Evolutionary conservation across 108 stramenopile genomes (phyloP), one percentile per base, ranked within the genome.

Genomic region (Fragilariopsis cylindrus): DNA sequence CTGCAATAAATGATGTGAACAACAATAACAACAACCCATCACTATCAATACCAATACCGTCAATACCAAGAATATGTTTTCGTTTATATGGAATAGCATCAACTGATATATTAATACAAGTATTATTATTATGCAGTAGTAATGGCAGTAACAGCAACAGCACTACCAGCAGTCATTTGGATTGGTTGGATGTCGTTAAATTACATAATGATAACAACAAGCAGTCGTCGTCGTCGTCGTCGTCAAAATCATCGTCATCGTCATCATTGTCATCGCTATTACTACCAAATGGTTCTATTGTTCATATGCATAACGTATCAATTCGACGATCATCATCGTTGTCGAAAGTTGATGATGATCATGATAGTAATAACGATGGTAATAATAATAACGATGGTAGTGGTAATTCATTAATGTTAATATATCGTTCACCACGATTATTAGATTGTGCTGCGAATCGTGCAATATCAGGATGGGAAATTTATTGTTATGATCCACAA

Each of bases 391-490:
- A 30, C 30, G 30, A 30, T 30, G 2, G 21, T 2, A 69, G 3
- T 19, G 1, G 49, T 21, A 9, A 69, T n/a, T 15, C 19, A 46
- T 69, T 50, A 16, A 52, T 19, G 1, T 41, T 82, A 12, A 67
- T 77, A 7, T 72, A 57, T 2, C 73, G 69, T 30, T 57, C 69
- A 54, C 76, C 74, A 9, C 62, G 75, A 41, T 39, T 56, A 42
- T 42, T 79, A 45, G 66, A 76, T 72, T 82, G 82, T 69, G 54
- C 77, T 40, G 73, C 82, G 52, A 92, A 92, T 66, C 44, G 70
- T 9, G 84, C 82, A 48, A 48, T 82, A 48, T 83, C 81, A 12
- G 91, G 91, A 41, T 92, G 88, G 88, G 88, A 90, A 21, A 76
- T 92, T 47, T 47, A 87, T 16, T 92, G 91, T 64, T 58, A 72